Evolutionary conservation across 1,284 basidiomycete species (phyloP), one percentile per base, ranked within the genome.

Genomic region (Ceratobasidium sp.): DNA sequence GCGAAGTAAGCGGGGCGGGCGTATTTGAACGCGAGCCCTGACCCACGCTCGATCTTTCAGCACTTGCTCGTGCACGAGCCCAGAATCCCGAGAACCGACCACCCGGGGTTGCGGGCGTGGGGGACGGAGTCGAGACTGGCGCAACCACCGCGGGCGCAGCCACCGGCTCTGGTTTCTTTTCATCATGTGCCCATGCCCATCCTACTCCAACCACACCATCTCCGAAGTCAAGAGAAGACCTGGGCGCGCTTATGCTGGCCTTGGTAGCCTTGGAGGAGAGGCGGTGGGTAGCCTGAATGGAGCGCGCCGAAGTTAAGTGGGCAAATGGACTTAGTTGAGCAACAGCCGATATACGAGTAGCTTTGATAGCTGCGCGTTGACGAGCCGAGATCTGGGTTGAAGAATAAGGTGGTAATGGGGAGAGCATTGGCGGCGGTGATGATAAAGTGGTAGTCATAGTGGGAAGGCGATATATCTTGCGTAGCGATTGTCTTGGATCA

Each of bases 171-270:
- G 60, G 33, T 55, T 76, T 76, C 26, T 71, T 71, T 39, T 76
- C 72, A 33, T 76, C 61, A 60, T 76, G 72, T 18, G 72, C 72
- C 72, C 72, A 76, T 13, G 72, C 72, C 72, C 72, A 76, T 1
- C 72, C 72, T 3, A 76, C 72, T 20, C 72, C 72, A 20, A 76
- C 72, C 23, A 76, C 72, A 7, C 49, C 72, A 33, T 61, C 60
- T 20, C 72, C 72, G 66, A 76, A 76, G 12, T 66, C 72, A 6
- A 76, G 61, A 55, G 72, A 76, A 66, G 72, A 55, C 33, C 39
- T 64, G 28, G 61, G 33, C 20, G 61, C 55, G 49, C 72, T 76
- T 12, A 76, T 44, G 49, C 72, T 76, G 6, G 33, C 26, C 49
- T 66, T 76, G 23, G 72, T 76, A 23, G 33, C 26, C 49, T 66